phyloP scores from a whole-genome alignment of 306 rosid genomes.

The Parietaria judaica region DNA sequence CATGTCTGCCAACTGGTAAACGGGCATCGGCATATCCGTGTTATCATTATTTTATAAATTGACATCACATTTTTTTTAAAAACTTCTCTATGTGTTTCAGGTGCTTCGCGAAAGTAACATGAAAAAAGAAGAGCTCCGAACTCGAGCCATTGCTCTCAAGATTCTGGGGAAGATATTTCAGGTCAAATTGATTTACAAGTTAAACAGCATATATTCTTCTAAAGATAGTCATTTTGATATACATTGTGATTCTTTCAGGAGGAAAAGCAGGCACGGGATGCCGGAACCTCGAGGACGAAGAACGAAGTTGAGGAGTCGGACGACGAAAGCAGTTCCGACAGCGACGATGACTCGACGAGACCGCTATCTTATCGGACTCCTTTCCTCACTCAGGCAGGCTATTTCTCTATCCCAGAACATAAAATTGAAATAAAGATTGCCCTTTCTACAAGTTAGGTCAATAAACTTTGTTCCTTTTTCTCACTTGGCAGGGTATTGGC shows the following conservation, averaged over 20 bases:
- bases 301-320: constrained; percentile 30
- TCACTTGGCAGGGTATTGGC: constrained; percentile 57
- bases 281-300: constrained; percentile 58
- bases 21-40: too few relatives aligned
- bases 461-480: not conserved
- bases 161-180: constrained; percentile 75
- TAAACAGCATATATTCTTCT: not conserved
- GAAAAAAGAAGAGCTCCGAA: constrained; percentile 71
- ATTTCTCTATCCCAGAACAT: not conserved
- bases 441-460: too few relatives aligned
- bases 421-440: not conserved
- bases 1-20: constrained; percentile 88
- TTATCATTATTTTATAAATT: too few relatives aligned
- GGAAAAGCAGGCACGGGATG: constrained; percentile 46
- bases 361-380: constrained; percentile 69
- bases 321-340: constrained; percentile 65
- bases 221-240: not conserved
- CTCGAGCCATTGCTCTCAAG: constrained; percentile 75
- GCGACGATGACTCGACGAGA: constrained; percentile 65
- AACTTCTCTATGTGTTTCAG: constrained; percentile 29
- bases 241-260: constrained; percentile 17
- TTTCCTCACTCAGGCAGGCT: constrained; percentile 68
- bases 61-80: not conserved
- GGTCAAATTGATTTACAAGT: constrained; percentile 26
- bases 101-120: constrained; percentile 64